These are phyloP conservation scores for Parafenestella ontariensis DNA, from an alignment of 2,329 filamentous ascomycete species.

Conservation along the genomic window DNA sequence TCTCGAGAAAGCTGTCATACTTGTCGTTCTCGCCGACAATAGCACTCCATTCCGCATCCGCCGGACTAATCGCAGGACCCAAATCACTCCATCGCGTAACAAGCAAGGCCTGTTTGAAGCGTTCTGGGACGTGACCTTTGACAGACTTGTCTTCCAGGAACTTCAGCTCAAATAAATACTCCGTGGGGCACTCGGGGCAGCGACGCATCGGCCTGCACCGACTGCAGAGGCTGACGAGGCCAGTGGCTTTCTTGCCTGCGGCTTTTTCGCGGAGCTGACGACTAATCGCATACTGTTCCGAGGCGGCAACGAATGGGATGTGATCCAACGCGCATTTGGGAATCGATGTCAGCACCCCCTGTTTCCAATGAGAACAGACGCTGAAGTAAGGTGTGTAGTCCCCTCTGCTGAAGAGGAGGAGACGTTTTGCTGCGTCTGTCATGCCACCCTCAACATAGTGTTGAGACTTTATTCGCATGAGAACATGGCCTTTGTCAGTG, in stretches of 20 bases:
- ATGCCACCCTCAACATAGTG: constrained; percentile 59
- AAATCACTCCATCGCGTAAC: constrained; percentile 69
- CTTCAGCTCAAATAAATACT: constrained; percentile 68
- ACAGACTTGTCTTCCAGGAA: constrained; percentile 61
- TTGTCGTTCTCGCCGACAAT: constrained; percentile 51
- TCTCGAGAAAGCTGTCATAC: constrained; percentile 62
- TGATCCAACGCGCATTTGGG: constrained; percentile 68
- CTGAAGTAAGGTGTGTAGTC: constrained; percentile 70
- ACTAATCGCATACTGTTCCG: constrained; percentile 51
- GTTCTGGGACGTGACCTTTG: constrained; percentile 47
- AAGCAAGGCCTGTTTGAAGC: constrained; percentile 67
- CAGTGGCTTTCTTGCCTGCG: constrained; percentile 43
- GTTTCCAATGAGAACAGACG: constrained; percentile 67
- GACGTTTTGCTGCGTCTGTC: constrained; percentile 59
- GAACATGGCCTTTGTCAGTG: constrained; percentile 60
- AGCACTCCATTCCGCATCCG: constrained; percentile 61
- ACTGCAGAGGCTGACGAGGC: constrained; percentile 61
- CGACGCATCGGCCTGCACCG: constrained; percentile 65
- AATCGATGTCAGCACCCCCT: constrained; percentile 65
- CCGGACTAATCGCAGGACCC: constrained; percentile 58
- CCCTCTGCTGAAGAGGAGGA: constrained; percentile 65
- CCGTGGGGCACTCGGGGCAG: constrained; percentile 67
- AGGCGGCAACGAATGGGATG: constrained; percentile 55
- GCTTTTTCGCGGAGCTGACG: constrained; percentile 47
- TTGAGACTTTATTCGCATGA: constrained; percentile 65